A percentile compares a stretch with the other conserved stretches of the same genome.
These are phyloP conservation scores for Thielaviopsis ethacetica DNA, from an alignment of 2,329 filamentous ascomycete genomes.

Conservation along the genomic window DNA sequence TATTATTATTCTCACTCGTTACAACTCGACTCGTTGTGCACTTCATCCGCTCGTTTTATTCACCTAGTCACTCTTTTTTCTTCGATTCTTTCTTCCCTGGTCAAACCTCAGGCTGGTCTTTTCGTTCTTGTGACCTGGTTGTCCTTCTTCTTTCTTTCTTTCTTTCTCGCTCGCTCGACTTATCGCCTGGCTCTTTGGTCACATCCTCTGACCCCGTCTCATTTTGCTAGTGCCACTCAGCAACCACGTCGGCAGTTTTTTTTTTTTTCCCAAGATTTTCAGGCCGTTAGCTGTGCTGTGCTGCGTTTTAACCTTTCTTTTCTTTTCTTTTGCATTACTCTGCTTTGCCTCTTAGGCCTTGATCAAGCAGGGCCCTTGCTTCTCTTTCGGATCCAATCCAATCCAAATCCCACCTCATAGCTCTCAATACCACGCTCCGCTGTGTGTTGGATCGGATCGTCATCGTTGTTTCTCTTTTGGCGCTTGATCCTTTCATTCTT, in stretches of 20 bases:
- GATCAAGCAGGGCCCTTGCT: background rate
- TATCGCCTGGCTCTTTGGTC: background rate
- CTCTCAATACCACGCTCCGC: background rate
- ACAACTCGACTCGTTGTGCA: too few species aligned
- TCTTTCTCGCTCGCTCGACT: too few species aligned
- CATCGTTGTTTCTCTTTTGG: background rate
- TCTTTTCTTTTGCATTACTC: conserved; percentile 1
- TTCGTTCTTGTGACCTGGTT: too few species aligned
- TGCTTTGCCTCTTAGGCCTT: background rate
- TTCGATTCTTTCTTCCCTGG: background rate
- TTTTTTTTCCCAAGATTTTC: background rate
- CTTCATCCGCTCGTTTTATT: background rate
- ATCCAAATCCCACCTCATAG: background rate
- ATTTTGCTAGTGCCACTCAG: background rate
- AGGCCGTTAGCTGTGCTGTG: too few species aligned
- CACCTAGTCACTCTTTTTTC: background rate
- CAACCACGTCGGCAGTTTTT: background rate
- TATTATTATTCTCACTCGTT: too few species aligned
- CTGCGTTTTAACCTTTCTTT: background rate
- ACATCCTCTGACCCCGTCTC: background rate
- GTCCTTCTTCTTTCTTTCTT: too few species aligned
- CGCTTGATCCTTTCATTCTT: background rate
- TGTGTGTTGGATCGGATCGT: background rate
- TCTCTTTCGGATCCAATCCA: background rate
- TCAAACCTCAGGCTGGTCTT: too few species aligned